These are phyloP conservation scores for Neoarthrinium moseri DNA, from an alignment of 2,329 filamentous ascomycete genomes.

Conservation along the genomic window DNA sequence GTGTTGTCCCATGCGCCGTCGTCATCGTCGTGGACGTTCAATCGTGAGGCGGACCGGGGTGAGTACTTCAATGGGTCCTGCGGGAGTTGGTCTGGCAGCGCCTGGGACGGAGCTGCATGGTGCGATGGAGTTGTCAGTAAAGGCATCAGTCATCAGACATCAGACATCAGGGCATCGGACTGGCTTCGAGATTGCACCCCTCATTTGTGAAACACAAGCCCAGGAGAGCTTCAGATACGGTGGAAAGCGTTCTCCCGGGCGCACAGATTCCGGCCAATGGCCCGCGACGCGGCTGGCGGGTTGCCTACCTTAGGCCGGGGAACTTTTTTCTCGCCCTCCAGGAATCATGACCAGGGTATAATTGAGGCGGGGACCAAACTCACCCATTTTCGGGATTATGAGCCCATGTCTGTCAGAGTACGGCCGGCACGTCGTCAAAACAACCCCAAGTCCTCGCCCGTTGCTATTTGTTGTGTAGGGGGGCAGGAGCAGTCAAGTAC, in stretches of 20 bases:
- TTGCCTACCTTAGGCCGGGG: neutral
- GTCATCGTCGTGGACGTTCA: constrained; percentile 50
- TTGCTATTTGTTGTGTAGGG: too few relatives aligned
- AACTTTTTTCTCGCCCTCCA: constrained; percentile 5
- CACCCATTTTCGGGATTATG: constrained; percentile 10
- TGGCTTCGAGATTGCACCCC: constrained; percentile 1
- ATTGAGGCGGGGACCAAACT: constrained; percentile 2
- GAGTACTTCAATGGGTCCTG: constrained; percentile 53
- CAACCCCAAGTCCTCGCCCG: too few relatives aligned
- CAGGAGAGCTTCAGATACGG: neutral
- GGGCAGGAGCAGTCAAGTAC: neutral
- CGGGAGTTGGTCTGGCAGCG: constrained; percentile 51
- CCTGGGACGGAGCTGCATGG: constrained; percentile 55
- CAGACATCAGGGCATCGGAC: too few relatives aligned
- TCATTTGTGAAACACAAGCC: constrained; percentile 10
- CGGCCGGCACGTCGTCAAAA: neutral
- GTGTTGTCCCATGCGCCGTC: constrained; percentile 47
- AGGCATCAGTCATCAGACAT: constrained; percentile 7
- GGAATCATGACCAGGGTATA: constrained; percentile 5
- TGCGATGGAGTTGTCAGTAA: constrained; percentile 25
- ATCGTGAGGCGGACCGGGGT: constrained; percentile 46
- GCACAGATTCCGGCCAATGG: constrained; percentile 11
- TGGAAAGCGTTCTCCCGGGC: neutral
- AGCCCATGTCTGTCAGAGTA: constrained; percentile 7
- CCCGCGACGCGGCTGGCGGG: neutral